phyloP scores from a whole-genome alignment of 257 asterid genomes.

The Rhazya stricta region DNA sequence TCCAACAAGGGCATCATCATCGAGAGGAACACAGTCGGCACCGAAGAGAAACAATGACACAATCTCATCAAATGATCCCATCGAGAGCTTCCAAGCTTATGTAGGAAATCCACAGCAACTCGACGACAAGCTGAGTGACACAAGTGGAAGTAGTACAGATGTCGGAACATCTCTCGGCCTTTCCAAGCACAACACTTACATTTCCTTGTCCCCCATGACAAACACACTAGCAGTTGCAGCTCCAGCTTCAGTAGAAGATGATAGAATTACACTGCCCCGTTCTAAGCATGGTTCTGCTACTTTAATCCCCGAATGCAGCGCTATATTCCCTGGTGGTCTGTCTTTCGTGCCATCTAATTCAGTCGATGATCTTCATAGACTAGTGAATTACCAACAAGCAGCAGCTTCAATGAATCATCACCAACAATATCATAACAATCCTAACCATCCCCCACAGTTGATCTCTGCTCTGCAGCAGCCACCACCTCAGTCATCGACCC shows the following conservation, averaged over 20 bases:
- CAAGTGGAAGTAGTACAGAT: conserved; percentile 53
- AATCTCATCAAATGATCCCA: conserved; percentile 6
- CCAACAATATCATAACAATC: conserved; percentile 21
- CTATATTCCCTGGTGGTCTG: conserved; percentile 25
- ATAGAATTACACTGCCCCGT: conserved; percentile 20
- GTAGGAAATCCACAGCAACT: conserved; percentile 21
- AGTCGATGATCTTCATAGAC: conserved; percentile 65
- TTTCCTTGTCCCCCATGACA: conserved; percentile 27
- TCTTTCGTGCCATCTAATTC: conserved; percentile 21
- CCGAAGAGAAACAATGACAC: conserved; percentile 15
- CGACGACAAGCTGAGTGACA: conserved; percentile 37
- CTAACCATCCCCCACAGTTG: conserved; percentile 37
- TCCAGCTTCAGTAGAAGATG: conserved; percentile 16
- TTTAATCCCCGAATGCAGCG: conserved; percentile 20
- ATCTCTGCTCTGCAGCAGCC: conserved; percentile 31
- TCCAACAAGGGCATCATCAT: conserved; percentile 37
- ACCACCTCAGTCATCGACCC: conserved; percentile 13
- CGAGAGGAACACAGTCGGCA: conserved; percentile 19
- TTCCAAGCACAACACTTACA: conserved; percentile 32
- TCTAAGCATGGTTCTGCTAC: conserved; percentile 18
- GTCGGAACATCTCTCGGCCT: conserved; percentile 46
- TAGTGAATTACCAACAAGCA: conserved; percentile 44
- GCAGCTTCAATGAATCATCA: conserved; percentile 26
- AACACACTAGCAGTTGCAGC: conserved; percentile 12
- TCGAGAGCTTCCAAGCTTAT: conserved; percentile 15